Conservation (phyloP, 1,284 basidiomycete species). For the Cutaneotrichosporon mucoides region DNA sequence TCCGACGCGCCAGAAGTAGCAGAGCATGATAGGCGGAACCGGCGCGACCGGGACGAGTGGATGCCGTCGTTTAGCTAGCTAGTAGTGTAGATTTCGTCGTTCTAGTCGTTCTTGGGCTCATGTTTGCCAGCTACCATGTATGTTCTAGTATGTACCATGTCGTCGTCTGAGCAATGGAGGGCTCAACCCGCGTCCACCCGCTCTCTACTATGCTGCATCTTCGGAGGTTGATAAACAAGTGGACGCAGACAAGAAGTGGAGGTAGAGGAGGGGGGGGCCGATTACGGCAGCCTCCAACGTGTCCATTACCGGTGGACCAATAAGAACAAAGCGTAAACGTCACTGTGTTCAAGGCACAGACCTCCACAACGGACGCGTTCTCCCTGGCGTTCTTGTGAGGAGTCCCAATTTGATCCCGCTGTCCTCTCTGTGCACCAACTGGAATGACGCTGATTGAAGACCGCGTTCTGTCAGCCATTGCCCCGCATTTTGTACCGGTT, state of each 20-base stretch:
- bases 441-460: not conserved
- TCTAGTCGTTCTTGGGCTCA: no score
- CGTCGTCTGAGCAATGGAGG: no score
- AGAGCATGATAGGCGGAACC: conserved; percentile 31
- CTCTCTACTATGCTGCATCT: no score
- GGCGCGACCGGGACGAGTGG: conserved; percentile 35
- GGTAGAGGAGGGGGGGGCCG: not conserved
- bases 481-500: no score
- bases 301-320: not conserved
- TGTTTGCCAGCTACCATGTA: no score
- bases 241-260: no score
- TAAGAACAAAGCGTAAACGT: not conserved
- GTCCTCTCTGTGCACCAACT: no score
- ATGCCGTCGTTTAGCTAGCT: conserved; percentile 24
- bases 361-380: no score
- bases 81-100: no score
- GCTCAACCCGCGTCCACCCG: no score
- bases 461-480: not conserved
- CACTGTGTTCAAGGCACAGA: not conserved
- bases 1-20: conserved; percentile 30
- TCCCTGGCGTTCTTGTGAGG: no score
- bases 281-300: not conserved
- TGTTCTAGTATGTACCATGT: no score
- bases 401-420: not conserved
- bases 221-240: not conserved